phyloP scores from a whole-genome alignment of 768 basidiomycete genomes.

The Termitomyces sp. region DNA sequence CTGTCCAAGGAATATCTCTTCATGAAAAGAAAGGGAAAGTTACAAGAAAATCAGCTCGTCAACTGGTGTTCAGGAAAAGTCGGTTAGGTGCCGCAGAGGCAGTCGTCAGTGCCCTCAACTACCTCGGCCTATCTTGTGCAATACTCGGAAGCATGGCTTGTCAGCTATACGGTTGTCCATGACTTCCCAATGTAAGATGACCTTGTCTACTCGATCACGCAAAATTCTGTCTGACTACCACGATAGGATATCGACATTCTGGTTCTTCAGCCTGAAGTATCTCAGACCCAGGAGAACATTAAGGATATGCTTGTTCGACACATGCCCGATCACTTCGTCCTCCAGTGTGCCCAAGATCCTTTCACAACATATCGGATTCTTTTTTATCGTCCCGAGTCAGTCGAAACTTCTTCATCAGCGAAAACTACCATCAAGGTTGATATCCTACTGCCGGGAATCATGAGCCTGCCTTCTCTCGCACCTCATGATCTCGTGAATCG shows the following conservation, averaged over 20 bases:
- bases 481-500: background rate
- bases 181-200: conserved; percentile 14
- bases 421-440: conserved; percentile 11
- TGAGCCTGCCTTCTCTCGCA: conserved; percentile 14
- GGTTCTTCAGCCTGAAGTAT: background rate
- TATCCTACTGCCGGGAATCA: conserved; percentile 17
- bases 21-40: background rate
- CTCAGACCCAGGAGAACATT: conserved; percentile 9
- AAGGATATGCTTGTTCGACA: conserved; percentile 7
- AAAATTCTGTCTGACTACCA: background rate
- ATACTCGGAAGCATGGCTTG: conserved; percentile 18
- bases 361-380: conserved; percentile 11
- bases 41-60: background rate
- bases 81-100: conserved; percentile 1
- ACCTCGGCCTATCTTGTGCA: conserved; percentile 6
- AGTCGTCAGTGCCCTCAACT: background rate
- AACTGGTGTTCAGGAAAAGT: background rate
- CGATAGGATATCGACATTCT: conserved; percentile 16
- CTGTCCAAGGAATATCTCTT: background rate
- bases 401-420: background rate
- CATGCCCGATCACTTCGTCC: conserved; percentile 12
- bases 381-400: conserved; percentile 5
- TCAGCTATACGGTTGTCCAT: conserved; percentile 11
- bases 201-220: background rate
- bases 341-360: conserved; percentile 12